A percentile compares a stretch with the other conserved stretches of the same genome.
Conservation (phyloP, 257 asterid genomes). For the Scutellaria barbata region DNA sequence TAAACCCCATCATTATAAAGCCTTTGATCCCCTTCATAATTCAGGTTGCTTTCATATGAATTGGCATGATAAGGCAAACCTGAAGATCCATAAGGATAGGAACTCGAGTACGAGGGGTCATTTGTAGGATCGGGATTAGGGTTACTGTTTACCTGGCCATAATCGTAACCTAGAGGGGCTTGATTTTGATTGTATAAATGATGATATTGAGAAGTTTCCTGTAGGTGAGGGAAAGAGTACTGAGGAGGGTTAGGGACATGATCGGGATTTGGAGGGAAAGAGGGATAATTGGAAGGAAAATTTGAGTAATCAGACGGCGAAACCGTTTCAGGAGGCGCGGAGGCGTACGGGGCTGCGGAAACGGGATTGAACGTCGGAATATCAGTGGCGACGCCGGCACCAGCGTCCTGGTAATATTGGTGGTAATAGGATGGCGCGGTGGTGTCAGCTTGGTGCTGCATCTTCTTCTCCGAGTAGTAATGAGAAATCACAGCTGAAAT, state of each 20-base stretch:
- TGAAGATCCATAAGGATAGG: constrained; percentile 44
- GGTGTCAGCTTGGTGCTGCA: constrained; percentile 51
- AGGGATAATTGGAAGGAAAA: constrained; percentile 41
- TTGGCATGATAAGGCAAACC: constrained; percentile 36
- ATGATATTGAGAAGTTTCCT: constrained; percentile 44
- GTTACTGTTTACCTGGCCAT: constrained; percentile 35
- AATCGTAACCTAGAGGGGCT: constrained; percentile 45
- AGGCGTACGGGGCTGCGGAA: constrained; percentile 52
- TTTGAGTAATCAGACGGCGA: constrained; percentile 50
- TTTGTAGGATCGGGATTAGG: constrained; percentile 40
- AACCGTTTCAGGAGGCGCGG: constrained; percentile 68
- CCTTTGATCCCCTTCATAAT: constrained; percentile 59
- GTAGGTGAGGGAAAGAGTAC: constrained; percentile 61
- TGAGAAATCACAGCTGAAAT: constrained; percentile 8
- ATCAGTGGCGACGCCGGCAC: constrained; percentile 40
- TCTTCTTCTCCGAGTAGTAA: constrained; percentile 12
- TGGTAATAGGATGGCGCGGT: constrained; percentile 55
- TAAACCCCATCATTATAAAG: constrained; percentile 59
- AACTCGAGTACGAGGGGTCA: constrained; percentile 41
- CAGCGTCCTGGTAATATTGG: constrained; percentile 50
- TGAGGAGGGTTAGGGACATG: constrained; percentile 51
- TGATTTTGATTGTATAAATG: constrained; percentile 54
- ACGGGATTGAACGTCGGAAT: constrained; percentile 42
- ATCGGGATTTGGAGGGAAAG: constrained; percentile 50
- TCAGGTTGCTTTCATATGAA: constrained; percentile 45